Percentiles rank a stretch among this genome's conserved stretches.
Conservation (phyloP, 1,284 basidiomycete species). For the Mycosarcoma maydis region DNA sequence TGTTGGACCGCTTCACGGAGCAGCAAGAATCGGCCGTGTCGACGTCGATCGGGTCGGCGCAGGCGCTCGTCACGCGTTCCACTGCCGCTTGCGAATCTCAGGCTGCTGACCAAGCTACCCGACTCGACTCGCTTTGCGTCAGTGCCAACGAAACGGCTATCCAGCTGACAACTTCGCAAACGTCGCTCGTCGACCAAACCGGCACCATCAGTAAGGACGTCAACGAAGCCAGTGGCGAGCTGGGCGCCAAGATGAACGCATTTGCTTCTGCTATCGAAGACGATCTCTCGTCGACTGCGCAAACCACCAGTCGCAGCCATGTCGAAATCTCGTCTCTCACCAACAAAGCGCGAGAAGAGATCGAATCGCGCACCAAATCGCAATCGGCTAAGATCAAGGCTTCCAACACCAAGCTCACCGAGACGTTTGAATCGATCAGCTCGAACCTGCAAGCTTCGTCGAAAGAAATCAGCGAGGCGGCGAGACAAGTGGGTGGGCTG, state of each 20-base stretch:
- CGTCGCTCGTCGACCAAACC: constrained; percentile 10
- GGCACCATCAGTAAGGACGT: constrained; percentile 16
- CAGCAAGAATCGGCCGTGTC: constrained; percentile 77
- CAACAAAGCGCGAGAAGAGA: constrained; percentile 10
- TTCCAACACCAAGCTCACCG: constrained; percentile 31
- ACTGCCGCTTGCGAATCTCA: constrained; percentile 16
- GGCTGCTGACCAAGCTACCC: constrained; percentile 4
- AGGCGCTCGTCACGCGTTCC: constrained; percentile 67
- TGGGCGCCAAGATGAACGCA: constrained; percentile 35
- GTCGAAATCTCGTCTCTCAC: constrained; percentile 14
- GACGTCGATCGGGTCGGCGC: constrained; percentile 73
- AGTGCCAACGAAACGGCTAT: constrained; percentile 8
- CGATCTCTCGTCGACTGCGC: constrained; percentile 21
- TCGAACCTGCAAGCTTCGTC: constrained; percentile 7
- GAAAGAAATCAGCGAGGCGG: constrained; percentile 1
- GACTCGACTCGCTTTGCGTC: constrained; percentile 13
- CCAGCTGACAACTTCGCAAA: constrained; percentile 13
- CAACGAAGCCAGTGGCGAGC: constrained; percentile 23
- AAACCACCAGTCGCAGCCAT: constrained; percentile 4
- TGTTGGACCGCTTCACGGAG: constrained; percentile 77
- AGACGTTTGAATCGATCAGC: constrained; percentile 20
- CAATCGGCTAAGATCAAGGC: constrained; percentile 38
- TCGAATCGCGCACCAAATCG: constrained; percentile 29
- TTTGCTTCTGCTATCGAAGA: constrained; percentile 40
- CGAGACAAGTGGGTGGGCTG: constrained; percentile 1